Percentiles rank a stretch among this genome's conserved stretches.
Evolutionary conservation across 495 filamentous ascomycete genomes (phyloP).

Genomic region (Aeminium ludgeri): DNA sequence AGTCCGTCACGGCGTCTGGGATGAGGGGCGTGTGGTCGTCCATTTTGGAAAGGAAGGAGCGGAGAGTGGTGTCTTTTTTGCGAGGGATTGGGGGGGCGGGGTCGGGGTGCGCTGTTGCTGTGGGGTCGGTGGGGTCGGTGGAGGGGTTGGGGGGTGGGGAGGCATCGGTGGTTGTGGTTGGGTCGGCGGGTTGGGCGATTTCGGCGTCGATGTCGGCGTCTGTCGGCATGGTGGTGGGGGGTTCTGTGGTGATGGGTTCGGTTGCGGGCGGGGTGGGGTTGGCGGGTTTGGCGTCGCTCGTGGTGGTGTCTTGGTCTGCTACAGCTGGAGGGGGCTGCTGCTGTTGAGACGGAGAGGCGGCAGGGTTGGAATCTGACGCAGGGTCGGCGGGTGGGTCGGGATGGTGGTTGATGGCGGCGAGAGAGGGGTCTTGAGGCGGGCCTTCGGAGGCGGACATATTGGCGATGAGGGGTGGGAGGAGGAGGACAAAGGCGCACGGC

Average conservation of each 20-base stretch:
- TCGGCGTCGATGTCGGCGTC: slow-evolving; percentile 19
- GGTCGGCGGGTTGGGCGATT: slow-evolving; percentile 15
- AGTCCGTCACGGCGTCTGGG: slow-evolving; percentile 90
- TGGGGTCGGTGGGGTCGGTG: not conserved
- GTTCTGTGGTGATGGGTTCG: no score
- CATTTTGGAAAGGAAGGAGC: slow-evolving; percentile 88
- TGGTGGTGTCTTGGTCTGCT: no score
- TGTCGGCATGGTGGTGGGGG: not conserved
- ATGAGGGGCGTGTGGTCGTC: slow-evolving; percentile 98
- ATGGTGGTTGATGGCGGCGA: not conserved
- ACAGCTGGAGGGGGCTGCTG: no score
- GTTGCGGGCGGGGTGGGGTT: slow-evolving; percentile 3
- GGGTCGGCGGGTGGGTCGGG: slow-evolving; percentile 1
- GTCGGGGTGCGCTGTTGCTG: slow-evolving; percentile 7
- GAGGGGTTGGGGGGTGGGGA: not conserved
- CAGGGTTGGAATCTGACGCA: not conserved
- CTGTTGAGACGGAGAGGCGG: no score
- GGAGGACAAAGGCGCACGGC: not conserved
- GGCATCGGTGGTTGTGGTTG: slow-evolving; percentile 19
- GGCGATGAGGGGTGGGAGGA: not conserved
- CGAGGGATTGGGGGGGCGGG: slow-evolving; percentile 36
- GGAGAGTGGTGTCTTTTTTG: slow-evolving; percentile 77
- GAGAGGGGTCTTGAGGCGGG: slow-evolving; percentile 4
- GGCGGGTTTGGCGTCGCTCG: no score
- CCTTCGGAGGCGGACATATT: slow-evolving; percentile 3